Base-by-base conservation (phyloP, 164 flowering plant genomes). In the grape (Vitis vinifera) region DNA sequence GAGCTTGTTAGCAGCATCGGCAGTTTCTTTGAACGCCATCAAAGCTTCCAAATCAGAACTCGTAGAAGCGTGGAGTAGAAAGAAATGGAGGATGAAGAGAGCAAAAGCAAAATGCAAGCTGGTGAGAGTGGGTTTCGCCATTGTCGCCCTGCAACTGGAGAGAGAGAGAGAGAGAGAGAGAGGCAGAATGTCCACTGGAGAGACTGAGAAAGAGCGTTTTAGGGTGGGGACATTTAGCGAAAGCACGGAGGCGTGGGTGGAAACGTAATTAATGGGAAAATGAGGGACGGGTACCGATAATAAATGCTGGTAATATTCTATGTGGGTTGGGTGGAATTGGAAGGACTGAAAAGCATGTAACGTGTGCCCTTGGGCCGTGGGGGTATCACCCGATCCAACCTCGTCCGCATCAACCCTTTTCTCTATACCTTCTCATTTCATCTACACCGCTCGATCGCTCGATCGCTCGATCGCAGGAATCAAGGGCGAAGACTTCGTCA, bases 11-110 rank as follows among this genome's bases (percentile, higher is more conserved):
- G 71, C 8, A 1, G 76, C 9, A 69, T 90, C 94, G 5, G 92
- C 68, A 29, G 74, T 49, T 15, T 83, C 27, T 71, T 89, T 94
- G 96, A 94, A 91, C 56, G 83, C 68, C 67, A 90, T 23, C 15
- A 94, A 74, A 6, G 88, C 76, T 1, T 71, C 44, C n/a, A 76
- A 30, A 70, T 89, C 92, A 6, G 88, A 75, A 75, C 67, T 67
- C n/a, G 73, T n/a, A 37, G 80, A 66, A 29, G 82, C 70, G 10
- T 62, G 51, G 8, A 61, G 16, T n/a, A 47, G 44, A 57, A 55
- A 23, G 63, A 73, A 64, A 51, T 27, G 60, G 57, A 72, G 37
- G 53, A 59, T 14, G n/a, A 59, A 62, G 77, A 74, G 67, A 44
- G 56, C 59, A 55, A 68, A 50, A 19, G 50, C 27, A 69, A 67